A percentile compares a stretch with the other conserved stretches of the same genome.
These are phyloP conservation scores for Penicillium taxi DNA, from an alignment of 495 filamentous ascomycete species.

Conservation along the genomic window DNA sequence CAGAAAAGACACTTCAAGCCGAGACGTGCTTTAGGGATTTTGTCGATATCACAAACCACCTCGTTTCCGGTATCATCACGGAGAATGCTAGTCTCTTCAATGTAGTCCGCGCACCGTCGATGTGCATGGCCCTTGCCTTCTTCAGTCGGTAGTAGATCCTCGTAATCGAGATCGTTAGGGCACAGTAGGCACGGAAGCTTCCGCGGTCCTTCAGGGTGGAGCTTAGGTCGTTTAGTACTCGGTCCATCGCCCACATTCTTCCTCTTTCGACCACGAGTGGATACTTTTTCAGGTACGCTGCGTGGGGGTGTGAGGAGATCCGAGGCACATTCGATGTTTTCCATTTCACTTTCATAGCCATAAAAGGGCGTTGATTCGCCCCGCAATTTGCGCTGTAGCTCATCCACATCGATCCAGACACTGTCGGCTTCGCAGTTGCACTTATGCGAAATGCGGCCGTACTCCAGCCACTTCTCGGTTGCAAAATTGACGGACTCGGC, in stretches of 20 bases:
- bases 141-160: conserved; percentile 78
- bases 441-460: conserved; percentile 94
- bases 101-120: conserved; percentile 81
- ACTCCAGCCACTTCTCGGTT: conserved; percentile 85
- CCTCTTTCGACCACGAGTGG: conserved; percentile 52
- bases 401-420: conserved; percentile 94
- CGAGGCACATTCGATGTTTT: conserved; percentile 50
- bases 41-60: conserved; percentile 64
- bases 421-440: conserved; percentile 94
- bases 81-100: conserved; percentile 82
- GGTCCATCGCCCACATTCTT: conserved; percentile 51
- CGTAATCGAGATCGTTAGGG: conserved; percentile 81
- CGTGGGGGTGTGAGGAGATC: conserved; percentile 75
- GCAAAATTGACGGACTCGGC: conserved; percentile 99
- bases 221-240: conserved; percentile 65
- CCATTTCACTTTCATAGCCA: conserved; percentile 60
- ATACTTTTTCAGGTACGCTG: conserved; percentile 57
- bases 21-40: conserved; percentile 77
- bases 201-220: conserved; percentile 58
- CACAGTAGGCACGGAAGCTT: conserved; percentile 89
- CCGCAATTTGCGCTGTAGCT: conserved; percentile 87
- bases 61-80: conserved; percentile 60
- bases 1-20: conserved; percentile 94
- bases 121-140: conserved; percentile 77
- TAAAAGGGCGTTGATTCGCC: conserved; percentile 87